phyloP scores from a whole-genome alignment of 306 rosid species.

The Trifolium repens region DNA sequence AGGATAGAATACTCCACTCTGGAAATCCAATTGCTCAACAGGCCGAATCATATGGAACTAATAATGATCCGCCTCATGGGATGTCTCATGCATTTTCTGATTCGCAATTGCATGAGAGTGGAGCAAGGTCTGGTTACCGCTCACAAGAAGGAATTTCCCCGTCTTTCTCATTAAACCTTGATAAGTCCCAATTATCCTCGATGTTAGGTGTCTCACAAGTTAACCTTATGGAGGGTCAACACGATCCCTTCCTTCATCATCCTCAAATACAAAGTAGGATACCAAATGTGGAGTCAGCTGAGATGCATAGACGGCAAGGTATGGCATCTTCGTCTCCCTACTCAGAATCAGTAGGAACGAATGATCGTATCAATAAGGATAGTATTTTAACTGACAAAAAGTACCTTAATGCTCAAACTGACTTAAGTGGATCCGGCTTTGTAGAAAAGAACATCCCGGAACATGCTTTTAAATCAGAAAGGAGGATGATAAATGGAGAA shows the following conservation, averaged over 20 bases:
- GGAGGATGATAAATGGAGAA: constrained; percentile 42
- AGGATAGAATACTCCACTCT: constrained; percentile 45
- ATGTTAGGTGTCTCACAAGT: constrained; percentile 47
- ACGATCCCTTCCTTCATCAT: constrained; percentile 41
- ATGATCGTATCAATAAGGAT: constrained; percentile 41
- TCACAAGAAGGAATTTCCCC: constrained; percentile 59
- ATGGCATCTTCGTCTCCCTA: constrained; percentile 49
- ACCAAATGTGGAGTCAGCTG: constrained; percentile 47
- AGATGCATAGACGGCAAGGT: constrained; percentile 49
- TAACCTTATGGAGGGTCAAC: constrained; percentile 45
- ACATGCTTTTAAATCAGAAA: constrained; percentile 42
- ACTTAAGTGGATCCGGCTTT: constrained; percentile 36
- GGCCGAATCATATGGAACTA: constrained; percentile 44
- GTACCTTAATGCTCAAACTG: constrained; percentile 42
- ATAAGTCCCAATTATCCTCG: constrained; percentile 54
- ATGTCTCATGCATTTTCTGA: constrained; percentile 74
- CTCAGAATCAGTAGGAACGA: constrained; percentile 45
- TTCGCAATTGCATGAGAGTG: constrained; percentile 67
- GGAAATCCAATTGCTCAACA: constrained; percentile 47
- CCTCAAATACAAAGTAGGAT: constrained; percentile 50
- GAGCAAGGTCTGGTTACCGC: constrained; percentile 56
- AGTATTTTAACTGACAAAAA: constrained; percentile 40
- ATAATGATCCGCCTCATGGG: constrained; percentile 44
- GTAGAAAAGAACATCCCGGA: constrained; percentile 42
- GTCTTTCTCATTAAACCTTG: constrained; percentile 55